phyloP scores from a whole-genome alignment of 495 filamentous ascomycete genomes.

The Letharia columbiana region DNA sequence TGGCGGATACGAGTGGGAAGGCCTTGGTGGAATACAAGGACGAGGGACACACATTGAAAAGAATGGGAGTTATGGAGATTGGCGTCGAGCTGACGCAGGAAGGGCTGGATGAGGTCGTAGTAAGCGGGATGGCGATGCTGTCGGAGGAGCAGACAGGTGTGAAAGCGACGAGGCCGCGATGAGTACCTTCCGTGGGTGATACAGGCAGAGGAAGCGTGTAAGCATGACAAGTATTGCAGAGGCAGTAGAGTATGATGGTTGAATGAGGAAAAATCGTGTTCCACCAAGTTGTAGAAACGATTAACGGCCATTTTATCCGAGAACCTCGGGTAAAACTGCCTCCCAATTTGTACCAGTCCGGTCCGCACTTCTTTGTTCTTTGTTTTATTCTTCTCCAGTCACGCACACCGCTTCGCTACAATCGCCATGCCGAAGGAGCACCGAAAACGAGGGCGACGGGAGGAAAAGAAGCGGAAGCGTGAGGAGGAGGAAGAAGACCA shows the following conservation, averaged over 20 bases:
- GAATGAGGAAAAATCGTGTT: not conserved
- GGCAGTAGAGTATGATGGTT: not conserved
- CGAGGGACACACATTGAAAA: not conserved
- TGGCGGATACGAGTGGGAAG: conserved; percentile 1
- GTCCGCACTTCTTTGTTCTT: not conserved
- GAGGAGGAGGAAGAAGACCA: conserved; percentile 33
- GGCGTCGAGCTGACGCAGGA: not conserved
- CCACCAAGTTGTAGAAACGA: no score
- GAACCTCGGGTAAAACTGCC: not conserved
- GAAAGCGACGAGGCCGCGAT: not conserved
- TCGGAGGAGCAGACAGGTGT: not conserved
- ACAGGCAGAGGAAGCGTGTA: not conserved
- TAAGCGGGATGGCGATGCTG: not conserved
- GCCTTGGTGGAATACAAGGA: conserved; percentile 3
- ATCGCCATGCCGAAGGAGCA: conserved; percentile 34
- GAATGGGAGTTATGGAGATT: conserved; percentile 9
- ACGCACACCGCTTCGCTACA: not conserved
- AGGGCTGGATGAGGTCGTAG: conserved; percentile 9
- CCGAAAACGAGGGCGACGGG: conserved; percentile 30
- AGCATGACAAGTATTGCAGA: not conserved
- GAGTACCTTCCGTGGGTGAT: not conserved
- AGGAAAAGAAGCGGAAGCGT: conserved; percentile 27
- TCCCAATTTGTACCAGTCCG: not conserved
- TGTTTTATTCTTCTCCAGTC: not conserved
- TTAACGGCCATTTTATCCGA: not conserved